A percentile compares a stretch with the other conserved stretches of the same genome.
Conservation (phyloP, 345 rosid genomes). For the Eucalyptus regnans region DNA sequence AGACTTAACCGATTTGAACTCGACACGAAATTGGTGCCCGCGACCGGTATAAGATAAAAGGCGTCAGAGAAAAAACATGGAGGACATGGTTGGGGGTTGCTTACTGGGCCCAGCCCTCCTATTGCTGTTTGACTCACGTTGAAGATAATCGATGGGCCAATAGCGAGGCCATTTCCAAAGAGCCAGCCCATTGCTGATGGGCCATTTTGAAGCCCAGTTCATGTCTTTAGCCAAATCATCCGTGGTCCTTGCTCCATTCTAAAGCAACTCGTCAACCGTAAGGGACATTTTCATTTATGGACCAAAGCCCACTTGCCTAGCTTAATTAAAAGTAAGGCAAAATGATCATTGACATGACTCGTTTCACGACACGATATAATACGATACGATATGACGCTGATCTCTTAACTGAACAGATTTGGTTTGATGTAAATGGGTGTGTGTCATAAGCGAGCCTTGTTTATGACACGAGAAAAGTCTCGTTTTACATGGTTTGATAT, state of each 20-base stretch:
- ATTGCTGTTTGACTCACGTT: neutral
- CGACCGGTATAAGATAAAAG: neutral
- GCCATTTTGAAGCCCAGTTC: neutral
- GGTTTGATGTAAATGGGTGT: neutral
- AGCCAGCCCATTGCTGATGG: neutral
- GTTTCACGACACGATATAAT: neutral
- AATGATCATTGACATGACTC: neutral
- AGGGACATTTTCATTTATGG: neutral
- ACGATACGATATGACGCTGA: rapidly evolving
- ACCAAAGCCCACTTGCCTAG: neutral
- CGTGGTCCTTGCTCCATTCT: neutral
- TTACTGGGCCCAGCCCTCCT: neutral
- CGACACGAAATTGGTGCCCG: neutral
- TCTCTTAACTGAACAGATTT: neutral
- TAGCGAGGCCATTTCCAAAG: neutral
- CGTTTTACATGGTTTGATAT: rapidly evolving
- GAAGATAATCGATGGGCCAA: neutral
- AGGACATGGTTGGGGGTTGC: neutral
- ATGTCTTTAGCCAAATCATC: neutral
- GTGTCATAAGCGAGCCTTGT: neutral
- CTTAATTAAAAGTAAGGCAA: neutral
- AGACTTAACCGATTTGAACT: neutral
- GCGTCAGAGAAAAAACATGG: neutral
- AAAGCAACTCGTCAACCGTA: neutral
- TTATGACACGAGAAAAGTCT: neutral